These are phyloP conservation scores for Suhomyces xylopsoci DNA, from an alignment of 805 yeast species.

Conservation along the genomic window DNA sequence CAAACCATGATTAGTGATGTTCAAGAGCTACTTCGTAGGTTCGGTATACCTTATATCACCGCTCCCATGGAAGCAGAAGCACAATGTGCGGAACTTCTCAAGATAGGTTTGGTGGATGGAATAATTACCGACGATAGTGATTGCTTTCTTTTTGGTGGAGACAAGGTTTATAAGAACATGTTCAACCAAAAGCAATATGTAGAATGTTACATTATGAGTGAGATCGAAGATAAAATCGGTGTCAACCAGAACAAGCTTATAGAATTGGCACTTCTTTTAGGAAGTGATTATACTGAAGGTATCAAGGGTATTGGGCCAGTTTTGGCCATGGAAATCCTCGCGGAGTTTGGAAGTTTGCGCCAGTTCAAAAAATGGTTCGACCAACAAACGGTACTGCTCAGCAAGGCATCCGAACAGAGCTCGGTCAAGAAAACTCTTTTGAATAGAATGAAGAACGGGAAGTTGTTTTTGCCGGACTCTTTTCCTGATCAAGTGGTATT, in stretches of 20 bases:
- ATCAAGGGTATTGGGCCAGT: constrained; percentile 93
- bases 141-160: constrained; percentile 91
- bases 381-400: constrained; percentile 33
- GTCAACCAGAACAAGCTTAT: constrained; percentile 63
- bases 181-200: constrained; percentile 91
- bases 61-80: constrained; percentile 99
- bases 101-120: constrained; percentile 83
- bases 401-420: constrained; percentile 11
- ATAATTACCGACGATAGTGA: constrained; percentile 97
- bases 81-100: constrained; percentile 81
- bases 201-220: constrained; percentile 68
- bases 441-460: constrained; percentile 50
- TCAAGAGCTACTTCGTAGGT: constrained; percentile 78
- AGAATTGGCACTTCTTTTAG: constrained; percentile 77
- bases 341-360: constrained; percentile 62
- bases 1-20: constrained; percentile 83
- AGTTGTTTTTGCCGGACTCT: constrained; percentile 50
- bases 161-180: constrained; percentile 81
- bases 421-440: constrained; percentile 58
- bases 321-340: constrained; percentile 81
- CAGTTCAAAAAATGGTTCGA: constrained; percentile 57
- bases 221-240: constrained; percentile 62
- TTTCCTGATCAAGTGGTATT: constrained; percentile 71
- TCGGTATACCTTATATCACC: constrained; percentile 91
- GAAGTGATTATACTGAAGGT: constrained; percentile 95